Evolutionary conservation across 1,284 basidiomycete species (phyloP), one percentile per base, ranked within the genome.

Genomic region (Rhodotorula sp.): DNA sequence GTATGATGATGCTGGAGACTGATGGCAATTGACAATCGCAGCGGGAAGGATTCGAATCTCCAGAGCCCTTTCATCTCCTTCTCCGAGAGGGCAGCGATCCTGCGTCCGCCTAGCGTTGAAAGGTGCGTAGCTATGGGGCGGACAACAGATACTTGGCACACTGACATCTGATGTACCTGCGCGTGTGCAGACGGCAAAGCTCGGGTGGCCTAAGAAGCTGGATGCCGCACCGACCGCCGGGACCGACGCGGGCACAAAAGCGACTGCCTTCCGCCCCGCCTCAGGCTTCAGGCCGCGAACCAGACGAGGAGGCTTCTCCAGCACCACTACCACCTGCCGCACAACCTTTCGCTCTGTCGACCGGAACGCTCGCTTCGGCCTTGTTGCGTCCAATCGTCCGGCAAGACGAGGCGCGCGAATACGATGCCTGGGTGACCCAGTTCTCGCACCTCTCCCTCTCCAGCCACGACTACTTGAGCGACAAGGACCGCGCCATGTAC

Each of bases 401-500:
- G 3, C 84, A 85, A 37, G 83, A 85, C 51, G 90, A 92, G 78
- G 83, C 87, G 68, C 81, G 83, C 4, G 92, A 95, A 78, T 96
- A 96, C 80, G 87, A 89, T 75, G 88, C 88, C 87, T 89, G 71
- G 49, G 84, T 81, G 10, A 48, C 64, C 46, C 60, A 75, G 61
- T 71, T 60, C 45, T 49, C 55, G 24, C 62, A 61, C 44, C 60
- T 69, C n/a, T 66, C 60, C 26, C 48, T 67, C n/a, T 55, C 60
- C 2, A 60, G 55, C 30, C 72, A 66, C 53, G 80, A 64, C 74
- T 46, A 62, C 60, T 78, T 66, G 73, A 80, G 29, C 26, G 82
- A 83, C 67, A 81, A 82, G 64, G 81, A 83, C 53, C 56, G 62
- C 42, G 3, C 24, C n/a, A 22, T 73, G 62, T 75, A 75, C 62